phyloP scores from a whole-genome alignment of 2,329 filamentous ascomycete species.

The Apiospora arundinis region DNA sequence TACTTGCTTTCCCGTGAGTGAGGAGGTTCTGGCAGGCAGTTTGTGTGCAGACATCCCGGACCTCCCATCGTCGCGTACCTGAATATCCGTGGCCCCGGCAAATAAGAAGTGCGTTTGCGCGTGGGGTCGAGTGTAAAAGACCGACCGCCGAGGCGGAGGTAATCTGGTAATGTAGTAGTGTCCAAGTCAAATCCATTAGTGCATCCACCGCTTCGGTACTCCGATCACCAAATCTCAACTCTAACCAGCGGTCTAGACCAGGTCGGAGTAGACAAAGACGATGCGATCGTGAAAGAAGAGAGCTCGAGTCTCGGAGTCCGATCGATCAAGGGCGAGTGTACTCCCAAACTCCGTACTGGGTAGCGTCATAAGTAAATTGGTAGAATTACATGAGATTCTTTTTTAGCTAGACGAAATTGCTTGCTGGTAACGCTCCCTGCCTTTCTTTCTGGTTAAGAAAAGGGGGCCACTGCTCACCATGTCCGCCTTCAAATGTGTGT shows the following conservation, averaged over 20 bases:
- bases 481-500: background rate
- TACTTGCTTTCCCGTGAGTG: too few species aligned
- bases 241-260: conserved; percentile 3
- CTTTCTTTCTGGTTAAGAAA: background rate
- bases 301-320: background rate
- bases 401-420: background rate
- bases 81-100: background rate
- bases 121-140: background rate
- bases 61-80: background rate
- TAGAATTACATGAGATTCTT: background rate
- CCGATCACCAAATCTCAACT: conserved; percentile 11
- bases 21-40: background rate
- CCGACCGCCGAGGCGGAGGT: conserved; percentile 5
- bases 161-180: background rate
- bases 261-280: background rate
- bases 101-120: background rate
- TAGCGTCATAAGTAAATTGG: too few species aligned
- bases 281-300: background rate
- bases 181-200: background rate
- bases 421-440: background rate
- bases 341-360: background rate
- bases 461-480: background rate
- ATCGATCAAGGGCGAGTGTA: background rate
- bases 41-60: background rate
- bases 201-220: conserved; percentile 17